Base-by-base conservation (phyloP, 1,139 yeast genomes). In the Blastobotrys elegans region DNA sequence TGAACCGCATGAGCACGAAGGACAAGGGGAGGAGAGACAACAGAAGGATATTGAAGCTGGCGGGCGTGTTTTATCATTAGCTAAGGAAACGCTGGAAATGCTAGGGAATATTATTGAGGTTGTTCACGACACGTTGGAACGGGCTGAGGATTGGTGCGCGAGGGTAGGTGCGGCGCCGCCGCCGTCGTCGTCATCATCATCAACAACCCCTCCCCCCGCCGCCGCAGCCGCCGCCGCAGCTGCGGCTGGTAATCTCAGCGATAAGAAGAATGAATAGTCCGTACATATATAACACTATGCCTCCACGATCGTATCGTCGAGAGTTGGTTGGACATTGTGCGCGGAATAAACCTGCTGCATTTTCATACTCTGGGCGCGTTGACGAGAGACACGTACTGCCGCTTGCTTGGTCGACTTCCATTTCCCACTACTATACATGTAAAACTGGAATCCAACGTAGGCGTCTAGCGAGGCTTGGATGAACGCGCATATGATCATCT, bases 21-120 rank as follows among this genome's bases (percentile, higher is more conserved):
- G 16, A 18, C 40, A 26, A 14, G 46, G 6, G 32, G 38, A 13
- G n/a, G 35, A 2, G 40, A 33, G 37, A 33, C 37, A 14, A 14
- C 4, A 54, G 39, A 49, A 48, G 30, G 64, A 68, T 66, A 54
- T 64, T 17, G 79, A 77, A 51, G 69, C 79, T 24, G 81, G 80
- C 58, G 88, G 85, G 39, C 77, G 81, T 56, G 85, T 88, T 1
- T 69, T 92, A 39, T 75, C 85, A 8, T 73, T 92, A 53, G 97
- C 97, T 0, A 84, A 84, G 55, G 98, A 92, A 65, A 82, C 95
- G 0, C 71, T 92, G 48, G 95, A 85, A 40, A 88, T 90, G 90
- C 83, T 92, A 40, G 75, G 84, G 39, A 84, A 84, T 52, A 82
- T 92, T 30, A 88, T 89, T 53, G 76, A 75, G 43, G 90, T 89